These are phyloP conservation scores for Omphalotus olearius DNA, from an alignment of 1,284 basidiomycete species.

Conservation along the genomic window DNA sequence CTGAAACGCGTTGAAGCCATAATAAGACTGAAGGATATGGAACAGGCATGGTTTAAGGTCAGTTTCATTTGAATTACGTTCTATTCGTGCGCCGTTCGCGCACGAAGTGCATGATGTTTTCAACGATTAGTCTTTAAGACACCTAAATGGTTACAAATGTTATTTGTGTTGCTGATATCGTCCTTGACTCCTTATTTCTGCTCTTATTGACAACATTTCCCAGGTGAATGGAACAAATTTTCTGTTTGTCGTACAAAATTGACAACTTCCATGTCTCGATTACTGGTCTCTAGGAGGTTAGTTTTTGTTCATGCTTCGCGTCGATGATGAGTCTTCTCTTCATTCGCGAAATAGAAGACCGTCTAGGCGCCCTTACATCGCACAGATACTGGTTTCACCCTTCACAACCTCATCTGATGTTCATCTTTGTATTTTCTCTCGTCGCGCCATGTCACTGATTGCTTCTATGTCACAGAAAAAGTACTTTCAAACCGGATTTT, in stretches of 20 bases:
- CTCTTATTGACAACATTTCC: conserved; percentile 16
- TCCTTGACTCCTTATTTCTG: conserved; percentile 17
- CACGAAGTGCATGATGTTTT: conserved; percentile 49
- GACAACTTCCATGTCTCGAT: conserved; percentile 8
- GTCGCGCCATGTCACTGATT: conserved; percentile 10
- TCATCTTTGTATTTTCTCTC: conserved; percentile 10
- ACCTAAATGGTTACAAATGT: conserved; percentile 53
- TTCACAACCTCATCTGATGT: conserved; percentile 68
- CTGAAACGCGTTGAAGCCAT: conserved; percentile 78
- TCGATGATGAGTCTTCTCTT: conserved; percentile 48
- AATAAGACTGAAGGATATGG: conserved; percentile 73
- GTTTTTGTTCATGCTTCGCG: conserved; percentile 25
- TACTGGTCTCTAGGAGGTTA: conserved; percentile 46
- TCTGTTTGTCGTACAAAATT: conserved; percentile 13
- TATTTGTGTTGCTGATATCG: conserved; percentile 31
- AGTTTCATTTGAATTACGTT: conserved; percentile 25
- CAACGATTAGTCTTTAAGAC: conserved; percentile 90
- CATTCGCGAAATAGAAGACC: conserved; percentile 66
- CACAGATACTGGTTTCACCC: conserved; percentile 47
- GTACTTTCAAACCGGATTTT: conserved; percentile 63
- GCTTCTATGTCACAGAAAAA: conserved; percentile 38
- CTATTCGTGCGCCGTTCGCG: conserved; percentile 8
- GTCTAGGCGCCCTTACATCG: conserved; percentile 55
- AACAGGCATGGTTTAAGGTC: conserved; percentile 67
- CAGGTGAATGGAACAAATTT: conserved; percentile 6